Evolutionary conservation across 1,284 basidiomycete species (phyloP).

Genomic region (Takashimella tepidaria): DNA sequence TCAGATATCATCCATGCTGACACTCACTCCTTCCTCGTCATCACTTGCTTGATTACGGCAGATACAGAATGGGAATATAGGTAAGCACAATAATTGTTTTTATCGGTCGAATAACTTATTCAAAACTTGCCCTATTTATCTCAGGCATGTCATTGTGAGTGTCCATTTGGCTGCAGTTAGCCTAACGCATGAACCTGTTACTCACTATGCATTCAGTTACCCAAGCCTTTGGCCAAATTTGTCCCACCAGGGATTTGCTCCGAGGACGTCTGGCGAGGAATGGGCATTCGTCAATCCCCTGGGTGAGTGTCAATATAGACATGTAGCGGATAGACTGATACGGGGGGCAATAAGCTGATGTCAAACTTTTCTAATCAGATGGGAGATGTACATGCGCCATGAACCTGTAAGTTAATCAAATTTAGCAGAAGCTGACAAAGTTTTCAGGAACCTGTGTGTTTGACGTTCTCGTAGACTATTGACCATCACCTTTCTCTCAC

Average conservation of each 20-base stretch:
- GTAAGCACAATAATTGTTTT: constrained; percentile 18
- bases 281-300: constrained; percentile 47
- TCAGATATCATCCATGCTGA: not conserved
- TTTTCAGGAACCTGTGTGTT: not conserved
- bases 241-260: constrained; percentile 43
- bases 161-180: not conserved
- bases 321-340: too few relatives aligned
- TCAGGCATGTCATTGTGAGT: constrained; percentile 48
- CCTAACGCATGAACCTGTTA: not conserved
- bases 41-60: constrained; percentile 12
- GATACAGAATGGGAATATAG: constrained; percentile 48
- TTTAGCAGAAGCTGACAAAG: not conserved
- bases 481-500: too few relatives aligned
- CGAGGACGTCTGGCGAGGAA: constrained; percentile 47
- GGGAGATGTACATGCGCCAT: constrained; percentile 51
- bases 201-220: constrained; percentile 28
- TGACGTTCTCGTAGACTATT: too few relatives aligned
- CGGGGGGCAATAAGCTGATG: too few relatives aligned
- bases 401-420: constrained; percentile 40
- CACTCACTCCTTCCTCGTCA: not conserved
- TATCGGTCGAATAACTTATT: not conserved
- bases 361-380: constrained; percentile 23
- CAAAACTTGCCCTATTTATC: not conserved
- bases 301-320: constrained; percentile 40
- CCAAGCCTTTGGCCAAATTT: constrained; percentile 46